Evolutionary conservation across 441 rosid species (phyloP), one percentile per base, ranked within the genome.

Genomic region (Pelargonium citronellum): DNA sequence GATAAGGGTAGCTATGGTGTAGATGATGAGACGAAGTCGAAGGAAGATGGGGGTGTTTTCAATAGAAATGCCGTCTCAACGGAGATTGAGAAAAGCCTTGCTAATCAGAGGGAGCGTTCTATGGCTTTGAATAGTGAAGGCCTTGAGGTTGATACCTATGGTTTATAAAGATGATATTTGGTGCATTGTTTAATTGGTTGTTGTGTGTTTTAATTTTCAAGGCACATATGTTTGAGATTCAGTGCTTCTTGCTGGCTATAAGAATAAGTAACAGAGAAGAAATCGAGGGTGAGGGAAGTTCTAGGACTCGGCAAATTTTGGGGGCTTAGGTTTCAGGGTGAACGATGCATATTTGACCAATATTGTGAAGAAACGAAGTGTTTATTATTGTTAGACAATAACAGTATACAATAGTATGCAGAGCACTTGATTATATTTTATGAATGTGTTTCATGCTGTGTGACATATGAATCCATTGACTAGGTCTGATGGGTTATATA

Each of bases 101-200:
- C 82, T 58, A 88, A 95, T 82, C 98, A 92, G 74, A 87, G 97
- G 79, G 95, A 92, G 78, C 82, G 75, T 11, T 95, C 98, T 7
- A 83, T 92, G 88, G 87, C 91, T 27, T 79, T 95, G 81, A 90
- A 90, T 81, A 95, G 97, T 43, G 98, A 95, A 86, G 99, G 99
- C 74, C 91, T 95, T 71, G 97, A 92, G 98, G 99, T 95, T 80
- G 12, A 58, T 67, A 30, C 27, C n/a, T 61, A 39, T 47, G 44
- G 41, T 55, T 37, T 4, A 37, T 37, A 37, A 37, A 37, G 41
- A 37, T 37, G 41, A 37, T 37, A 37, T 37, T 37, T 37, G 41
- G 41, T 37, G 41, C 41, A 37, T 37, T 37, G 41, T 37, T 4
- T 19, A 16, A 17, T 20, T 16, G 61, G 61, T 55, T 55, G 4